A percentile compares a stretch with the other conserved stretches of the same genome.
These are phyloP conservation scores for Penicillium ucsense DNA, from an alignment of 495 filamentous ascomycete genomes.

Conservation along the genomic window DNA sequence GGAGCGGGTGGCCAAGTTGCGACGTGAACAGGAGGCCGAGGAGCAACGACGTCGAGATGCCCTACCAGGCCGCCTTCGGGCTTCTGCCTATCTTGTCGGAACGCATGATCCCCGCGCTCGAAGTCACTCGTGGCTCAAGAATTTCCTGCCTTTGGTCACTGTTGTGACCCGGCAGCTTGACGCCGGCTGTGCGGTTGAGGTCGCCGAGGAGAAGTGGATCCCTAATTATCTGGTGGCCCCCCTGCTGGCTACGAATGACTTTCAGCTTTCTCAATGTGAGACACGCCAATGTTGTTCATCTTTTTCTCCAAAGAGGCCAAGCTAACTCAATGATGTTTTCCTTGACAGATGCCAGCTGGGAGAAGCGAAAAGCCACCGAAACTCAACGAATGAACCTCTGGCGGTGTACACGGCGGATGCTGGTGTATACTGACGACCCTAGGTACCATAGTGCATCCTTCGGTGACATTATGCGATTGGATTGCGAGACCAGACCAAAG, in stretches of 20 bases:
- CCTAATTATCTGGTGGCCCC: conserved; percentile 68
- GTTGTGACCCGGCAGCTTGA: conserved; percentile 40
- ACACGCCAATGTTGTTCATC: conserved; percentile 1
- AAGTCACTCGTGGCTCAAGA: conserved; percentile 34
- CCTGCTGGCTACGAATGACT: conserved; percentile 65
- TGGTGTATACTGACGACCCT: conserved; percentile 36
- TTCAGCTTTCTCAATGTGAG: conserved; percentile 63
- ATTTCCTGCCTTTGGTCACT: conserved; percentile 44
- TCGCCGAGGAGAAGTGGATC: conserved; percentile 58
- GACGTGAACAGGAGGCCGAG: conserved; percentile 43
- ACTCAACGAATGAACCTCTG: conserved; percentile 42
- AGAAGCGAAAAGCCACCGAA: conserved; percentile 38
- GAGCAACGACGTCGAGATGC: conserved; percentile 51
- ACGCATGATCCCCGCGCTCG: conserved; percentile 37
- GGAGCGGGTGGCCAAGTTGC: conserved; percentile 34
- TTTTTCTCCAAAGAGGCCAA: not conserved
- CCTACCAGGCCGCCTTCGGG: conserved; percentile 39
- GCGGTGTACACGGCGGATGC: conserved; percentile 42
- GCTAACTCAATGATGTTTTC: no score
- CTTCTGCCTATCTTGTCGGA: conserved; percentile 39
- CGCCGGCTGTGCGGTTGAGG: conserved; percentile 26
- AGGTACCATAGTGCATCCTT: conserved; percentile 28
- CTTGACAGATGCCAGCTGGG: conserved; percentile 57
- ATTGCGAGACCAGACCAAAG: conserved; percentile 40
- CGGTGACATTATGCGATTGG: conserved; percentile 35